Conservation (phyloP, 768 basidiomycete species). For the Suillus subluteus region DNA sequence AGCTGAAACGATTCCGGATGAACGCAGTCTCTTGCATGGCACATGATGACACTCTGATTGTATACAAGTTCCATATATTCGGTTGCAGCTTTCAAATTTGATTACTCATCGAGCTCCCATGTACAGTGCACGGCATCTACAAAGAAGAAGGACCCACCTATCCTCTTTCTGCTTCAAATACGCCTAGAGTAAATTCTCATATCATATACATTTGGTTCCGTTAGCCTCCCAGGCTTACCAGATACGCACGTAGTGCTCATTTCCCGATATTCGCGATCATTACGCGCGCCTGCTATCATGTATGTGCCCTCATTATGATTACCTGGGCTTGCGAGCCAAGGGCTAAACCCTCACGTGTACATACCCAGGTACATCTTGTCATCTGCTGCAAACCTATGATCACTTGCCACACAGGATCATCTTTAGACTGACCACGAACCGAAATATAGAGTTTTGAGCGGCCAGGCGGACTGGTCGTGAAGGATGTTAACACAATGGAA, state of each 20-base stretch:
- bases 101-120: not conserved
- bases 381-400: not conserved
- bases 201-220: not conserved
- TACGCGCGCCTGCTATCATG: not conserved
- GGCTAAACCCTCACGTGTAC: not conserved
- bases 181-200: not conserved
- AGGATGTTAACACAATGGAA: not conserved
- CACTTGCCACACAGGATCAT: not conserved
- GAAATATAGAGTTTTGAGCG: not conserved
- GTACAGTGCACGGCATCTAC: not conserved
- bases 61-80: no score
- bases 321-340: not conserved
- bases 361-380: not conserved
- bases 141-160: not conserved
- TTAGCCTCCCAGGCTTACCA: not conserved
- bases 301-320: not conserved
- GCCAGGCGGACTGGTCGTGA: not conserved
- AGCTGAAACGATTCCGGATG: no score
- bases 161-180: not conserved
- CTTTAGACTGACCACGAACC: not conserved
- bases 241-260: not conserved
- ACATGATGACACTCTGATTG: no score
- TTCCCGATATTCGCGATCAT: not conserved
- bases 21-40: no score
- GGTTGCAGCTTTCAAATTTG: not conserved